phyloP scores from a whole-genome alignment of 2,329 filamentous ascomycete genomes.

The Ascosphaera acerosa region DNA sequence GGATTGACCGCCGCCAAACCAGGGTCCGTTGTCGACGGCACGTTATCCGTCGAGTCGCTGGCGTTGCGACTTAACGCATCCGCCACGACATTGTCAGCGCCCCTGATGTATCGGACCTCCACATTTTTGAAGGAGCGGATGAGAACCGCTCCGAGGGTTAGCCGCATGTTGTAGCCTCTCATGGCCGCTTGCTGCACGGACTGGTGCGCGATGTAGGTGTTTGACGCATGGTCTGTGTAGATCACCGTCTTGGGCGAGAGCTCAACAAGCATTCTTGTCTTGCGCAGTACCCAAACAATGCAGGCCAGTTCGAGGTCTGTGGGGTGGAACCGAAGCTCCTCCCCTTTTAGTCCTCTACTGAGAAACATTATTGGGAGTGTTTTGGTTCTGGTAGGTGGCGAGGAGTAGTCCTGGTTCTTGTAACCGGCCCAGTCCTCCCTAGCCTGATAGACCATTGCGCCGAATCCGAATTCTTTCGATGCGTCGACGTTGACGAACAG shows the following conservation, averaged over 20 bases:
- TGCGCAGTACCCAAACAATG: not conserved
- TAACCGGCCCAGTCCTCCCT: not conserved
- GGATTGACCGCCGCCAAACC: too few species aligned
- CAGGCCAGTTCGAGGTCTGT: not conserved
- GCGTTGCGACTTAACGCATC: not conserved
- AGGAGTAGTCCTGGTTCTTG: not conserved
- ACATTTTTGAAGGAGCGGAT: not conserved
- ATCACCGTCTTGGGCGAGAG: not conserved
- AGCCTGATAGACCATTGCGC: not conserved
- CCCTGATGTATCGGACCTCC: not conserved
- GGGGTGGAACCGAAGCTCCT: not conserved
- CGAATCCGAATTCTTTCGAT: not conserved
- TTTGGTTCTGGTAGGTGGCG: not conserved
- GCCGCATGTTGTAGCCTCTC: not conserved
- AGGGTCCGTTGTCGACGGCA: not conserved
- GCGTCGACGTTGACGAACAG: not conserved
- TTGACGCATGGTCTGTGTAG: not conserved
- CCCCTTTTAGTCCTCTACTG: not conserved
- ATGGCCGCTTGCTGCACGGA: not conserved
- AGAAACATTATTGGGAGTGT: not conserved
- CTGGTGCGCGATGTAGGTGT: not conserved
- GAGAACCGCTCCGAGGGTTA: not conserved
- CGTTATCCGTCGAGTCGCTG: not conserved
- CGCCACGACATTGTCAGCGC: not conserved
- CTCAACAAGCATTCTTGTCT: not conserved